Base-by-base conservation (phyloP, 2,329 filamentous ascomycete genomes). In the Triangularia verruculosa region DNA sequence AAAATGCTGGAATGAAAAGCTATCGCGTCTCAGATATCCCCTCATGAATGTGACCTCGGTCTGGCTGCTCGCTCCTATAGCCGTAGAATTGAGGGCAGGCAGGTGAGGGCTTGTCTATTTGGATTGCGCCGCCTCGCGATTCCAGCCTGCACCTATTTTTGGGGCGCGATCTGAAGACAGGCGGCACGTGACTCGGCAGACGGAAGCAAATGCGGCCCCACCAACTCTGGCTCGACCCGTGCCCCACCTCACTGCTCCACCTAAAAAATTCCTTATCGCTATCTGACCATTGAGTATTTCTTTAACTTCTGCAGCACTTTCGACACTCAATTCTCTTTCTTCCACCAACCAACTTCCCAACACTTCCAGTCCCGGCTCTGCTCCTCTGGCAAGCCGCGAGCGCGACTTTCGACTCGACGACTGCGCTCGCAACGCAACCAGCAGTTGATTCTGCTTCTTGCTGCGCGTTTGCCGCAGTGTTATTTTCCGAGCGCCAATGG, bases 211-310 rank as follows among this genome's bases (percentile, higher is more conserved):
- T 39, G 27, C 34, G 30, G 28, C 34, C 32, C 56, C 30, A 39
- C 60, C 5, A n/a, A n/a, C 32, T 32, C 28, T 15, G 47, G 5
- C n/a, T n/a, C 1, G 22, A 25, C 27, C 7, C 4, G 15, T 0
- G 22, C 15, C 27, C 7, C 4, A 12, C n/a, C 52, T 59, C 63
- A 59, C 52, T 61, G 59, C 17, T 25, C 56, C 54, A 53, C 57
- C 61, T 11, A 57, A 63, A 61, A 66, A 63, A 65, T 68, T 68
- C 52, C 61, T 66, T 66, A 66, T 67, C 62, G 67, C 61, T 64
- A 64, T 66, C 61, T 54, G 28, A 39, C 24, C 25, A 22, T 22
- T 47, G 59, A 52, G 59, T 69, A 69, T 69, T 65, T 68, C 34
- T 62, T 43, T 30, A 32, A 28, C 32, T 17, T 25, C 24, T 27